phyloP scores from a whole-genome alignment of 495 filamentous ascomycete genomes.

The Xylona heveae region DNA sequence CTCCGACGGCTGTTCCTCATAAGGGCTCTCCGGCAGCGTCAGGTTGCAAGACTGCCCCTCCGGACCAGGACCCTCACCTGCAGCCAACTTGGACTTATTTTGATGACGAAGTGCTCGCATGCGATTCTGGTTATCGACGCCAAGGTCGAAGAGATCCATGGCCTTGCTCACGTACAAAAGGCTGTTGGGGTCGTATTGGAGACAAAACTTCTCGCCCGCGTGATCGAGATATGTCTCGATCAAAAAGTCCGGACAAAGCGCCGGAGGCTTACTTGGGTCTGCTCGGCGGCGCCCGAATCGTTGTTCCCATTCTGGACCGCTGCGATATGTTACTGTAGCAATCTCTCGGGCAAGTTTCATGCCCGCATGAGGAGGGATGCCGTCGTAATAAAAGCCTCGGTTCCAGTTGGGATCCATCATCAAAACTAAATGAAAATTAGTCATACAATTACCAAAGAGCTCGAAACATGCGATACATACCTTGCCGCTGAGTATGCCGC shows the following conservation, averaged over 20 bases:
- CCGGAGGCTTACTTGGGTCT: constrained; percentile 67
- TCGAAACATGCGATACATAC: constrained; percentile 3
- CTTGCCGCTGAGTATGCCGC: constrained; percentile 92
- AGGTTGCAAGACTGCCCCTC: constrained; percentile 38
- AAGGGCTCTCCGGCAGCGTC: constrained; percentile 66
- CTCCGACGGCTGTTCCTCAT: constrained; percentile 49
- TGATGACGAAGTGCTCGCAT: constrained; percentile 26
- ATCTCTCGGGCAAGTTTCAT: constrained; percentile 98
- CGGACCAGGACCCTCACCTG: constrained; percentile 12
- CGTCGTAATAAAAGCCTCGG: constrained; percentile 87
- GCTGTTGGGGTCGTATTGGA: constrained; percentile 96
- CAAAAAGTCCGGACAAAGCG: constrained; percentile 87
- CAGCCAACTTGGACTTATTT: constrained; percentile 24
- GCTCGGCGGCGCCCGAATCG: constrained; percentile 78
- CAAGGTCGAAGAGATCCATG: constrained; percentile 96
- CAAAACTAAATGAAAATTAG: constrained; percentile 28
- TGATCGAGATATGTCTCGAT: constrained; percentile 98
- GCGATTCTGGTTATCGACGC: constrained; percentile 35
- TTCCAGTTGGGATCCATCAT: constrained; percentile 99
- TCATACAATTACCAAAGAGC: neutral
- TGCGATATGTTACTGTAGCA: constrained; percentile 91
- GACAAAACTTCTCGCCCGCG: constrained; percentile 93
- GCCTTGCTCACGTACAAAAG: constrained; percentile 94
- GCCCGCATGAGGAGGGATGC: constrained; percentile 75
- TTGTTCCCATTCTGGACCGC: constrained; percentile 93